Evolutionary conservation across 164 flowering plant genomes (phyloP).

Genomic region (Piper betle): DNA sequence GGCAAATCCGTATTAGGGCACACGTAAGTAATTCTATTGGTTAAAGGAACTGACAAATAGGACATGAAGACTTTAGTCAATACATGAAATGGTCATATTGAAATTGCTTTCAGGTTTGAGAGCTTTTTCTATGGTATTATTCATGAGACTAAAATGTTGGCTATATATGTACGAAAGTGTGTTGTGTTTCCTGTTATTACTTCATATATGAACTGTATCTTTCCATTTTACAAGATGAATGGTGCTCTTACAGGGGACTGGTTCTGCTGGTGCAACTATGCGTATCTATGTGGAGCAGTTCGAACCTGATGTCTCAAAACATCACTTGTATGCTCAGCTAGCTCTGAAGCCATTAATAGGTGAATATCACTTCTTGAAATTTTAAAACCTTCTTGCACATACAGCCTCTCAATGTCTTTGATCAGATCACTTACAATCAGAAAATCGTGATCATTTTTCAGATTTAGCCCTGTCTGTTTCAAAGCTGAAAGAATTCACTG

Average conservation of each 20-base stretch:
- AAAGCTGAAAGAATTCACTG: slow-evolving; percentile 89
- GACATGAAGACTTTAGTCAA: too few species aligned
- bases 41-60: too few species aligned
- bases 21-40: too few species aligned
- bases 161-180: background rate
- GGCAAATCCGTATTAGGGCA: too few species aligned
- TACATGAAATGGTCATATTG: too few species aligned
- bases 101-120: too few species aligned
- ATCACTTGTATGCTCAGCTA: slow-evolving; percentile 75
- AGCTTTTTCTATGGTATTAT: too few species aligned
- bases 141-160: too few species aligned
- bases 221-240: too few species aligned
- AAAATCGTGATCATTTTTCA: slow-evolving; percentile 11
- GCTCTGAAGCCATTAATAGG: slow-evolving; percentile 90
- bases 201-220: background rate
- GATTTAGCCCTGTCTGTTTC: slow-evolving; percentile 82
- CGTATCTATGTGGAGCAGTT: slow-evolving; percentile 84
- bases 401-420: too few species aligned
- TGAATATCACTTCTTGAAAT: slow-evolving; percentile 3
- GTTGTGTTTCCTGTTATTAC: background rate
- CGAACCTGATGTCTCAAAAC: slow-evolving; percentile 78
- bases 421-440: too few species aligned
- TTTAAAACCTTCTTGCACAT: too few species aligned
- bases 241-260: slow-evolving; percentile 63
- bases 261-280: slow-evolving; percentile 95